Conservation (phyloP, 2,329 filamentous ascomycete species). For the Rutstroemia sp. region DNA sequence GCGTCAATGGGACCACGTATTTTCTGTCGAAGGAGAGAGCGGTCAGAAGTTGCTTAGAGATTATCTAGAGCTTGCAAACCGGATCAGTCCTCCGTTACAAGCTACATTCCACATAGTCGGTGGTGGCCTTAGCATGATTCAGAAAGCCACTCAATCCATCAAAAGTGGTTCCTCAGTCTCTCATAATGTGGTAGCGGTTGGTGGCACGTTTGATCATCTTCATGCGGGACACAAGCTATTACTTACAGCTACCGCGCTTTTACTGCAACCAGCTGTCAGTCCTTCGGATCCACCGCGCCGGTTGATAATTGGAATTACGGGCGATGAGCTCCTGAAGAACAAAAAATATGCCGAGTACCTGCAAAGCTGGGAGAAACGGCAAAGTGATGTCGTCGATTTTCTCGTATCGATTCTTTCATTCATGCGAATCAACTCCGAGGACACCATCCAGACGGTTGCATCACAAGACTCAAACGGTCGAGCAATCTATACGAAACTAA, state of each 20-base stretch:
- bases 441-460: slow-evolving; percentile 27
- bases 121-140: slow-evolving; percentile 43
- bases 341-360: slow-evolving; percentile 82
- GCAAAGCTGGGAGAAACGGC: slow-evolving; percentile 72
- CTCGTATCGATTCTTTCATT: slow-evolving; percentile 54
- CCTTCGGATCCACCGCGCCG: slow-evolving; percentile 38
- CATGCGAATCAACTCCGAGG: slow-evolving; percentile 31
- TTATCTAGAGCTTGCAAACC: slow-evolving; percentile 42
- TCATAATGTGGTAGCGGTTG: slow-evolving; percentile 66
- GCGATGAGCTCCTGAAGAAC: slow-evolving; percentile 75
- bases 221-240: slow-evolving; percentile 96
- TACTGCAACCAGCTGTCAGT: slow-evolving; percentile 45
- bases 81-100: slow-evolving; percentile 39
- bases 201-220: slow-evolving; percentile 93
- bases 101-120: slow-evolving; percentile 45
- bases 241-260: slow-evolving; percentile 75
- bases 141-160: slow-evolving; percentile 11
- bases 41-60: slow-evolving; percentile 50
- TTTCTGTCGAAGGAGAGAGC: slow-evolving; percentile 56
- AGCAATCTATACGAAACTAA: slow-evolving; percentile 50
- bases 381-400: slow-evolving; percentile 63
- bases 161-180: slow-evolving; percentile 13
- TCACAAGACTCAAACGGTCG: slow-evolving; percentile 36
- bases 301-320: slow-evolving; percentile 81
- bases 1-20: slow-evolving; percentile 57